These are phyloP conservation scores for Solanum habrochaites DNA, from an alignment of 257 asterid species.

Conservation along the genomic window DNA sequence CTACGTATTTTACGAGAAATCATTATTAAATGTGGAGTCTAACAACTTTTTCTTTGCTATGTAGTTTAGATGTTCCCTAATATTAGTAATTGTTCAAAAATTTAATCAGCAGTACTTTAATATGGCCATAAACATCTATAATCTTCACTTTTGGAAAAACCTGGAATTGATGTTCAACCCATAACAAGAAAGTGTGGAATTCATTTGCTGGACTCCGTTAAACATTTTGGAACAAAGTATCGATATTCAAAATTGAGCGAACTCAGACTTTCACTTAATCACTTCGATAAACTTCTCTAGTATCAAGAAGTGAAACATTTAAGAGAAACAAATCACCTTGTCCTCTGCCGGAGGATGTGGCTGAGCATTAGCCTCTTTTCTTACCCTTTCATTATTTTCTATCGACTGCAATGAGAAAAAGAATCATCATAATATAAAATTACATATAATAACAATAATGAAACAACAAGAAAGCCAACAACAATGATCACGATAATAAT, in stretches of 20 bases:
- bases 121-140: not conserved
- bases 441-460: not conserved
- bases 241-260: not conserved
- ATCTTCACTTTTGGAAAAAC: not conserved
- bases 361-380: slow-evolving; percentile 47
- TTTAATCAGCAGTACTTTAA: not conserved
- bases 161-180: not conserved
- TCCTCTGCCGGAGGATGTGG: slow-evolving; percentile 37
- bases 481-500: not conserved
- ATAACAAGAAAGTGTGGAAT: not conserved
- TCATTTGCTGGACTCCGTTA: not conserved
- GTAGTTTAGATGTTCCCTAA: not conserved
- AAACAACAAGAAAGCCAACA: not conserved
- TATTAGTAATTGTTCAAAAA: not conserved
- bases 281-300: not conserved
- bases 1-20: not conserved
- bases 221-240: not conserved
- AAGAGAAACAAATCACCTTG: slow-evolving; percentile 38
- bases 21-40: not conserved
- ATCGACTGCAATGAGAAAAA: slow-evolving; percentile 37
- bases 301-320: not conserved
- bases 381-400: slow-evolving; percentile 65
- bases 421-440: not conserved
- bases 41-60: not conserved
- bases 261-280: not conserved